Conservation (phyloP, 2,329 filamentous ascomycete genomes). For the Diaporthe australafricana region DNA sequence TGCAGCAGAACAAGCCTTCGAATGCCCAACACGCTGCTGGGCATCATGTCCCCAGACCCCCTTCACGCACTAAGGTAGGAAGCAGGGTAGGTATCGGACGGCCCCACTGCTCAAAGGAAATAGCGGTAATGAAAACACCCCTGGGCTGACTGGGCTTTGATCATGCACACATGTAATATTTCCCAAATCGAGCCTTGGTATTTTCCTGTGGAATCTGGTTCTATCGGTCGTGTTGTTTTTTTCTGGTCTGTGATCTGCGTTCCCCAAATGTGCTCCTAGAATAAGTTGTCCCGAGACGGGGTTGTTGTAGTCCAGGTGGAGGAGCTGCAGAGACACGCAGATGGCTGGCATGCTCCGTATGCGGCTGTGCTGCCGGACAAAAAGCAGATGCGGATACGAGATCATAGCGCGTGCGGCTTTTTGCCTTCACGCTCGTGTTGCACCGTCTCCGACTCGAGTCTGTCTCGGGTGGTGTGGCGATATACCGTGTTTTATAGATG, state of each 20-base stretch:
- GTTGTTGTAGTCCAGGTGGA: constrained; percentile 9
- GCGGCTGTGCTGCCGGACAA: constrained; percentile 24
- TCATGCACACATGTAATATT: constrained; percentile 24
- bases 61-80: too few relatives aligned
- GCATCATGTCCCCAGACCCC: too few relatives aligned
- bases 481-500: constrained; percentile 21
- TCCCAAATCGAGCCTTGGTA: constrained; percentile 17
- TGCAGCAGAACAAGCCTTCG: too few relatives aligned
- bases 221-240: not conserved
- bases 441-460: not conserved
- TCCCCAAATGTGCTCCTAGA: not conserved
- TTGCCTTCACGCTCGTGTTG: constrained; percentile 34
- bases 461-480: constrained; percentile 13
- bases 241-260: not conserved
- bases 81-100: too few relatives aligned
- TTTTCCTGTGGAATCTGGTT: not conserved
- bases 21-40: too few relatives aligned
- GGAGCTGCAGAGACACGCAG: not conserved
- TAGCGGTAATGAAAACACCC: constrained; percentile 16
- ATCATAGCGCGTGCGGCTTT: constrained; percentile 11
- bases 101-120: constrained; percentile 17
- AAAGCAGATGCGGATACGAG: constrained; percentile 32
- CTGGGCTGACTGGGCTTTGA: constrained; percentile 10
- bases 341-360: constrained; percentile 22
- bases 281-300: not conserved